Percentiles rank a stretch among this genome's conserved stretches.
These are phyloP conservation scores for Cordyceps cicadae DNA, from an alignment of 2,329 filamentous ascomycete genomes.

Conservation along the genomic window DNA sequence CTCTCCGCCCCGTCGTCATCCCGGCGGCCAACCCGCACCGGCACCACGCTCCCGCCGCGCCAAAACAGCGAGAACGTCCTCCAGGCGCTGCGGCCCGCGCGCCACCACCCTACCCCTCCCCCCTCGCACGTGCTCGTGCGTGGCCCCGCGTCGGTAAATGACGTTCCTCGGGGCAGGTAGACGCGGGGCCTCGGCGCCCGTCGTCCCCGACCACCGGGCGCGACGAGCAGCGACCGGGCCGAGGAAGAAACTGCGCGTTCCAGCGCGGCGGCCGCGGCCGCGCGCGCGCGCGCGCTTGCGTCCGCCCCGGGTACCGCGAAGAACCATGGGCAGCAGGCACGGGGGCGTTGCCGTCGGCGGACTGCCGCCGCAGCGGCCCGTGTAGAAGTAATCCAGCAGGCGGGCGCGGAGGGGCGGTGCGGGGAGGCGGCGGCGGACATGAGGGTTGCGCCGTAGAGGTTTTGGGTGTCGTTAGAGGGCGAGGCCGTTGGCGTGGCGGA, in stretches of 20 bases:
- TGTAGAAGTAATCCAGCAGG: conserved; percentile 69
- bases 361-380: conserved; percentile 55
- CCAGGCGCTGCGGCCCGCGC: conserved; percentile 29
- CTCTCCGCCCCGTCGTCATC: conserved; percentile 58
- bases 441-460: conserved; percentile 69
- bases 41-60: conserved; percentile 57
- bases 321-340: conserved; percentile 65
- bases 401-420: conserved; percentile 63
- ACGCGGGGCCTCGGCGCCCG: too few relatives aligned
- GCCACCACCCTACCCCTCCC: conserved; percentile 28
- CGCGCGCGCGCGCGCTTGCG: too few relatives aligned
- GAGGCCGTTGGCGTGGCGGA: conserved; percentile 59
- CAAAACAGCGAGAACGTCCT: conserved; percentile 58
- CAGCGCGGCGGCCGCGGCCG: too few relatives aligned
- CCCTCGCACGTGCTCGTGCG: conserved; percentile 34
- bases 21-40: conserved; percentile 45
- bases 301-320: conserved; percentile 59
- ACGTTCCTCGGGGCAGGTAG: too few relatives aligned
- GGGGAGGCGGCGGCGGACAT: too few relatives aligned
- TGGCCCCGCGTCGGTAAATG: too few relatives aligned
- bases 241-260: too few relatives aligned
- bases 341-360: conserved; percentile 53
- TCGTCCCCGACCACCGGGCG: too few relatives aligned
- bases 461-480: conserved; percentile 69
- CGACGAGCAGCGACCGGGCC: too few relatives aligned